Evolutionary conservation across 306 rosid species (phyloP).

Genomic region (Glycine soja): DNA sequence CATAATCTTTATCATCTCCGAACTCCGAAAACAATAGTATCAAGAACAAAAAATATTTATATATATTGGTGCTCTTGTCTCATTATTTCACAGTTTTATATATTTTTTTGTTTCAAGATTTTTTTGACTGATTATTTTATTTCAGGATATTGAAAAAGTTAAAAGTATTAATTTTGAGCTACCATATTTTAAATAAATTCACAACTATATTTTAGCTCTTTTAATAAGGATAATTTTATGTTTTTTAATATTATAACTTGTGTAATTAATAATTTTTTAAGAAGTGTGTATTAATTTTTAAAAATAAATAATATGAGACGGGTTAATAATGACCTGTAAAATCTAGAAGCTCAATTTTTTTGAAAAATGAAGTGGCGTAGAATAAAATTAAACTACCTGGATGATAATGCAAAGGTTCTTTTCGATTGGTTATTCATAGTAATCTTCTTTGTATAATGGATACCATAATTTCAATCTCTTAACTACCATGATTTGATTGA

Average conservation of each 20-base stretch:
- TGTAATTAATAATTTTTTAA: background rate
- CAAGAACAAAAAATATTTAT: background rate
- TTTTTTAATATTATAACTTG: background rate
- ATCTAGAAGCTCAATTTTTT: constrained; percentile 37
- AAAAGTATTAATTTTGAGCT: background rate
- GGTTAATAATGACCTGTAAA: constrained; percentile 42
- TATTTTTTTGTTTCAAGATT: background rate
- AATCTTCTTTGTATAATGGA: constrained; percentile 35
- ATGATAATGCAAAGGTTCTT: constrained; percentile 24
- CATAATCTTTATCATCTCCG: background rate
- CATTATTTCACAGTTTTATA: background rate
- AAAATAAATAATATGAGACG: background rate
- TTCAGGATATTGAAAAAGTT: background rate
- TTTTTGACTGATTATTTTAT: background rate
- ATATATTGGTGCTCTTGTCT: constrained; percentile 2
- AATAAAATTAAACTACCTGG: constrained; percentile 34
- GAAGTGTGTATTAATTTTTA: too few relatives aligned
- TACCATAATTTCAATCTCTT: constrained; percentile 36
- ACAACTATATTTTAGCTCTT: background rate
- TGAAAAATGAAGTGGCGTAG: constrained; percentile 41
- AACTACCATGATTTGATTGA: constrained; percentile 51
- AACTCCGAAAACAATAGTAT: constrained; percentile 17
- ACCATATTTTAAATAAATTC: background rate
- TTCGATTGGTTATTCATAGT: constrained; percentile 19
- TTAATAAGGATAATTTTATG: background rate